Evolutionary conservation across 805 yeast genomes (phyloP).

Genomic region (Starmerella etchellsii): DNA sequence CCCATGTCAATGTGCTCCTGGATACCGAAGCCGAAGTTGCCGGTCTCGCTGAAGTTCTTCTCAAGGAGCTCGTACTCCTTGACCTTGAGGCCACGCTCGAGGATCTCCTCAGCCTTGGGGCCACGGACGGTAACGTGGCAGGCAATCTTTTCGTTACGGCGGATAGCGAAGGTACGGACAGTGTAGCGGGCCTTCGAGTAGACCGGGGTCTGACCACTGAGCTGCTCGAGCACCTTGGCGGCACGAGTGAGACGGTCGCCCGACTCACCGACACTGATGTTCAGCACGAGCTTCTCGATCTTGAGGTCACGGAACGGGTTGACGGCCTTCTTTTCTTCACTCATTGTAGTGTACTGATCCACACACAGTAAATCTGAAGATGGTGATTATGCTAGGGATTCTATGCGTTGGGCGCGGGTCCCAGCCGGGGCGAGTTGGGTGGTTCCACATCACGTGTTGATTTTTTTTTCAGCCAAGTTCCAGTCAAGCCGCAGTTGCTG

Average conservation of each 20-base stretch:
- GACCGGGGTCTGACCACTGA: constrained; percentile 99
- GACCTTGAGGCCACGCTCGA: constrained; percentile 99
- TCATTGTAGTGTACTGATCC: constrained; percentile 9
- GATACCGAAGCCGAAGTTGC: constrained; percentile 99
- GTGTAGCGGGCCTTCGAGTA: constrained; percentile 99
- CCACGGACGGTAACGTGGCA: constrained; percentile 99
- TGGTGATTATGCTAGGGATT: neutral
- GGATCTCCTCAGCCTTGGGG: constrained; percentile 98
- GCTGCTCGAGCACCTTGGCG: constrained; percentile 98
- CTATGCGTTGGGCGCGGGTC: neutral
- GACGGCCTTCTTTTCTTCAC: constrained; percentile 28
- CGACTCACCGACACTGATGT: constrained; percentile 99
- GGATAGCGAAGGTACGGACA: constrained; percentile 98
- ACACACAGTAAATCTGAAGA: neutral
- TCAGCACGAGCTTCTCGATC: constrained; percentile 98
- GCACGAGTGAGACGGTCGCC: constrained; percentile 99
- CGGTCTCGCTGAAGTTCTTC: constrained; percentile 95
- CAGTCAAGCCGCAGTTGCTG: neutral
- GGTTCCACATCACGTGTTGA: neutral
- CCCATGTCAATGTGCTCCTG: constrained; percentile 99
- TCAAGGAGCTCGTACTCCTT: constrained; percentile 94
- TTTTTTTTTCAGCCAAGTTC: neutral
- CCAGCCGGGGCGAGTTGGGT: neutral
- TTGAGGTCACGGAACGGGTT: constrained; percentile 98
- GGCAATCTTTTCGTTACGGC: constrained; percentile 99